These are phyloP conservation scores for Talaromyces proteolyticus DNA, from an alignment of 495 filamentous ascomycete species.

Conservation along the genomic window DNA sequence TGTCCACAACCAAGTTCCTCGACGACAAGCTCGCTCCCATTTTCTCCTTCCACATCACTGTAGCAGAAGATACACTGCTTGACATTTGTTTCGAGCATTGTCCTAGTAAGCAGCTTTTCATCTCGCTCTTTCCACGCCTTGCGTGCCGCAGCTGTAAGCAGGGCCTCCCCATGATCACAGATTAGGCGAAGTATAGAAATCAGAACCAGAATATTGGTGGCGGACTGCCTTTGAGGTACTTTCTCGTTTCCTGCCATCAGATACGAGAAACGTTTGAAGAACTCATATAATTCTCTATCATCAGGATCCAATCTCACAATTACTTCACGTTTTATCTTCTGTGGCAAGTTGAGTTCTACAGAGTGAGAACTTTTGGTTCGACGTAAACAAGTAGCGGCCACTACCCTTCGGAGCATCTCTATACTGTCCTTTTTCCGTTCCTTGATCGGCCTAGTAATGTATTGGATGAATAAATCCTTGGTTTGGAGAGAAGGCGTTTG, in stretches of 20 bases:
- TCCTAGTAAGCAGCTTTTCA: conserved; percentile 6
- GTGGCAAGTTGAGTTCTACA: conserved; percentile 10
- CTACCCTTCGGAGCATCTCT: conserved; percentile 11
- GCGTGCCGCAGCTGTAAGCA: conserved; percentile 14
- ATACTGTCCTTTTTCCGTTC: conserved; percentile 9
- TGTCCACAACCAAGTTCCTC: background rate
- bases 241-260: background rate
- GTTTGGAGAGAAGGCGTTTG: conserved; percentile 59
- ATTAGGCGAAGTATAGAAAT: conserved; percentile 19
- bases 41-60: background rate
- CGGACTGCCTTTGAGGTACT: background rate
- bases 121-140: conserved; percentile 8
- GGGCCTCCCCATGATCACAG: conserved; percentile 20
- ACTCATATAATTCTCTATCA: conserved; percentile 16
- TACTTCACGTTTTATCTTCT: conserved; percentile 9
- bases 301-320: conserved; percentile 9
- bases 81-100: background rate
- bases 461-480: conserved; percentile 6
- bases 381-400: conserved; percentile 19
- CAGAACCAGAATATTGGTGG: conserved; percentile 17
- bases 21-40: background rate
- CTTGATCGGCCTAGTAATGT: conserved; percentile 10
- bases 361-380: conserved; percentile 12
- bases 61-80: background rate
- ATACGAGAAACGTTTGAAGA: conserved; percentile 9